Evolutionary conservation across 2,329 filamentous ascomycete species (phyloP).

Genomic region (Aspergillus sp.): DNA sequence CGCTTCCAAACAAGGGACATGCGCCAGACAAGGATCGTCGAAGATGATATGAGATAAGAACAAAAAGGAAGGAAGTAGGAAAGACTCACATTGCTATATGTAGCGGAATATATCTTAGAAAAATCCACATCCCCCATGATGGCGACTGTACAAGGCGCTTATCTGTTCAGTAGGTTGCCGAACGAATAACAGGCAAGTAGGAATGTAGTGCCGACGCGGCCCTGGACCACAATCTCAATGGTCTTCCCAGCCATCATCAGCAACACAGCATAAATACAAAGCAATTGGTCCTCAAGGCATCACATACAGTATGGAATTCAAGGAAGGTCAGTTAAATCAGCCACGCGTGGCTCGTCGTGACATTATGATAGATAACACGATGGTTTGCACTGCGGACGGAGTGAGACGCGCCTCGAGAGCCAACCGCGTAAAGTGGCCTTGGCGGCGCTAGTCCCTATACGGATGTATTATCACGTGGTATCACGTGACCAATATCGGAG

Average conservation of each 20-base stretch:
- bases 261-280: not conserved
- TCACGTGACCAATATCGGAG: conserved; percentile 16
- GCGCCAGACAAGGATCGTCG: not conserved
- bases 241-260: conserved; percentile 8
- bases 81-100: conserved; percentile 55
- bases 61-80: conserved; percentile 1
- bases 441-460: conserved; percentile 18
- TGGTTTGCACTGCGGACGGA: conserved; percentile 14
- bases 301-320: conserved; percentile 7
- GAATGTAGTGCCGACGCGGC: not conserved
- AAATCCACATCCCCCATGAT: conserved; percentile 30
- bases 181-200: conserved; percentile 10
- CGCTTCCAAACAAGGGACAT: conserved; percentile 3
- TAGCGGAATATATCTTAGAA: conserved; percentile 55
- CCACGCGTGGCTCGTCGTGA: conserved; percentile 24
- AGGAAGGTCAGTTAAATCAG: conserved; percentile 14
- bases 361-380: conserved; percentile 22
- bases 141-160: conserved; percentile 15
- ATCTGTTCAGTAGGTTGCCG: conserved; percentile 16
- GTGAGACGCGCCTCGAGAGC: conserved; percentile 24
- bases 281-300: conserved; percentile 2
- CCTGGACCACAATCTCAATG: not conserved
- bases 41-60: conserved; percentile 1
- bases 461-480: conserved; percentile 13
- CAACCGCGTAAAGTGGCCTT: conserved; percentile 35